phyloP scores from a whole-genome alignment of 2,329 filamentous ascomycete genomes.

The Penicillium sp. region DNA sequence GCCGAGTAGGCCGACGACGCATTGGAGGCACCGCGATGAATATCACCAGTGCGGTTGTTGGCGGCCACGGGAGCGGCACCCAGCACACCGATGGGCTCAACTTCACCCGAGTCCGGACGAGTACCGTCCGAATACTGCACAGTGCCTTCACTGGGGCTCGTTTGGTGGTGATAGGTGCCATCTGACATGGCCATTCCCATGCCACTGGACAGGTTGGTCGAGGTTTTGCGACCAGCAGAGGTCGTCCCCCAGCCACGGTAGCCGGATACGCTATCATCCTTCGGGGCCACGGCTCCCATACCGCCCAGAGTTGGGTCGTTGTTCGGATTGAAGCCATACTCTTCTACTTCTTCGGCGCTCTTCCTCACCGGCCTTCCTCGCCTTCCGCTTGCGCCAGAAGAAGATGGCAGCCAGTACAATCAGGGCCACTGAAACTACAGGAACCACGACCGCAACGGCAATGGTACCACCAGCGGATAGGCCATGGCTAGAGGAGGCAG shows the following conservation, averaged over 20 bases:
- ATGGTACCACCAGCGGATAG: slow-evolving; percentile 61
- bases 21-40: slow-evolving; percentile 86
- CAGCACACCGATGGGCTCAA: slow-evolving; percentile 77
- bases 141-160: slow-evolving; percentile 61
- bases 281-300: slow-evolving; percentile 54
- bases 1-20: slow-evolving; percentile 94
- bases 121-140: slow-evolving; percentile 57
- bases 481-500: slow-evolving; percentile 24
- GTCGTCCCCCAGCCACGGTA: slow-evolving; percentile 94
- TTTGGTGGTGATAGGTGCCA: slow-evolving; percentile 48
- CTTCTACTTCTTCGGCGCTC: slow-evolving; percentile 90
- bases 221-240: slow-evolving; percentile 72
- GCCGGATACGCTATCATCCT: slow-evolving; percentile 65
- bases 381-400: slow-evolving; percentile 84
- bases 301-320: slow-evolving; percentile 74
- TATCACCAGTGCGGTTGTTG: slow-evolving; percentile 61
- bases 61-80: slow-evolving; percentile 61
- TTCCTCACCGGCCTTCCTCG: slow-evolving; percentile 77
- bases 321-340: slow-evolving; percentile 98
- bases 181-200: slow-evolving; percentile 64
- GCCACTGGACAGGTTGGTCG: slow-evolving; percentile 81
- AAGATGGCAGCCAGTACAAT: slow-evolving; percentile 71
- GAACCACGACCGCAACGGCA: slow-evolving; percentile 88
- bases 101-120: slow-evolving; percentile 59
- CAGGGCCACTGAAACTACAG: slow-evolving; percentile 79